Evolutionary conservation across 164 flowering plant genomes (phyloP).

Genomic region (Chimonanthus praecox): DNA sequence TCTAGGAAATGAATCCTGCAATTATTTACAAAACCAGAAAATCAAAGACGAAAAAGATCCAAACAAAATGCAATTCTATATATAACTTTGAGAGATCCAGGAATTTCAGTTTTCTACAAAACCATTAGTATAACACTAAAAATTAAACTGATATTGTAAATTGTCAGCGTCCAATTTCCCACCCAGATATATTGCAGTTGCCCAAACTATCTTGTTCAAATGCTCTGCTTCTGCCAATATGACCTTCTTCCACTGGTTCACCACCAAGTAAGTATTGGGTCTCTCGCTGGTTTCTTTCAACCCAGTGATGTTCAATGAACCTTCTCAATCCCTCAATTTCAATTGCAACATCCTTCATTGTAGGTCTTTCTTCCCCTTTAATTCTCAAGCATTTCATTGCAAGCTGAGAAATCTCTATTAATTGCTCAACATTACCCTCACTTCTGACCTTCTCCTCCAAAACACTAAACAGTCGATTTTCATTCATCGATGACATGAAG

Average conservation of each 20-base stretch:
- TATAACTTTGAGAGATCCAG: too few species aligned
- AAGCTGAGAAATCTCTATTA: background rate
- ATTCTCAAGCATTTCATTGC: slow-evolving; percentile 3
- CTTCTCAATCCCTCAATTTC: slow-evolving; percentile 5
- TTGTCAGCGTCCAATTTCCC: background rate
- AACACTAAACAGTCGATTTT: slow-evolving; percentile 1
- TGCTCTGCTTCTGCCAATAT: background rate
- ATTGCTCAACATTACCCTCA: background rate
- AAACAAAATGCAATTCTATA: too few species aligned
- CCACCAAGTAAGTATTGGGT: background rate
- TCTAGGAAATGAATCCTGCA: too few species aligned
- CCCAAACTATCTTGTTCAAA: background rate
- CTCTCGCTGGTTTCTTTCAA: background rate
- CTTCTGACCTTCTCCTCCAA: background rate
- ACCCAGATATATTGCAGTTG: background rate
- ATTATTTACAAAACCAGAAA: too few species aligned
- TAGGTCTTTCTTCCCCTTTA: slow-evolving; percentile 8
- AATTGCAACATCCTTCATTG: slow-evolving; percentile 6
- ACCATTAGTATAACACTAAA: too few species aligned
- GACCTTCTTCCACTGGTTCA: background rate
- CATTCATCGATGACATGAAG: slow-evolving; percentile 5
- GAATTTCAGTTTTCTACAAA: too few species aligned
- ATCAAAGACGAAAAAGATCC: too few species aligned
- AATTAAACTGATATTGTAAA: too few species aligned
- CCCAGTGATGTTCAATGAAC: background rate